Base-by-base conservation (phyloP, 1,284 basidiomycete genomes). In the Entoloma clypeatum region DNA sequence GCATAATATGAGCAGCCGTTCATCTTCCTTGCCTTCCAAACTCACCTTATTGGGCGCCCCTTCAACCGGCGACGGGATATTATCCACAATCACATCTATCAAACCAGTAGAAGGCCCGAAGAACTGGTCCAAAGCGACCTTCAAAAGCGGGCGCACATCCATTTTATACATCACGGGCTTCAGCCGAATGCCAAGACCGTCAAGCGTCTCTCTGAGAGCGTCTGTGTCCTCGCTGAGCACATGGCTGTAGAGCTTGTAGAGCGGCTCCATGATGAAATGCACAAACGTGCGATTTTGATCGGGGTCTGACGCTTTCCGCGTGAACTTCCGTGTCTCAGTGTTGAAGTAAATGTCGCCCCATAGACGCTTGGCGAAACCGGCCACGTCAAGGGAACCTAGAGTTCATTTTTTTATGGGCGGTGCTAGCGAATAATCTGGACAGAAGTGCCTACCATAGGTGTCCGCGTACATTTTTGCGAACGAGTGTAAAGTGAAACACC, bases 321-420 rank as follows among this genome's bases (percentile, higher is more conserved):
- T 85, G 62, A 99, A 99, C 63, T 93, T 96, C 50, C 92, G 82
- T 10, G 72, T 75, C 39, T 88, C 82, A 25, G 72, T 59, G 63
- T 92, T 81, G 67, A 91, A 98, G 71, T 92, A 99, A 58, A 99
- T 92, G 65, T 99, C 95, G 18, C 96, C 96, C 96, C 96, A 99
- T 8, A 99, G 78, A 27, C 96, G 81, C 54, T 81, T 78, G 11
- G 94, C 91, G 52, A 89, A 88, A 1, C 76, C 69, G 24, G 66
- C 53, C 10, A 86, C 75, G 51, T 89, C 81, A 21, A 89, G 59
- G 17, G 74, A 68, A 25, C 79, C 79, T 81, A 22, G 39, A 14
- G 35, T 32, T 22, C 13, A 19, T 30, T 5, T 13, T 33, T 36
- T 31, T 26, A 31, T 29, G 33, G 28, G 40, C 5, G 6, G 18